Evolutionary conservation across 2,329 filamentous ascomycete species (phyloP).

Genomic region (Fusarium tanahbumbuense): DNA sequence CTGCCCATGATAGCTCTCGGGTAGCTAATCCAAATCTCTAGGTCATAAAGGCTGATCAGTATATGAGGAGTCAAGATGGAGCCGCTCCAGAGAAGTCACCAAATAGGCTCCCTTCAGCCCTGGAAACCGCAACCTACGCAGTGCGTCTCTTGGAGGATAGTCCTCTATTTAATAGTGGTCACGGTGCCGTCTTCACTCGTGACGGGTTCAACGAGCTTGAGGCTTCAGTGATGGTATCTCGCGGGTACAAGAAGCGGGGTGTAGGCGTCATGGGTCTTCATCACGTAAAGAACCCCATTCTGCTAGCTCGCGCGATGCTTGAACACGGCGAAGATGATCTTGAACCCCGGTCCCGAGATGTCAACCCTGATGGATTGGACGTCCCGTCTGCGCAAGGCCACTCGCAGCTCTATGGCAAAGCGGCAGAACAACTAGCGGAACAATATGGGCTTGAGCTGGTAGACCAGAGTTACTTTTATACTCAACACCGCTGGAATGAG

Average conservation of each 20-base stretch:
- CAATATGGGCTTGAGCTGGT: slow-evolving; percentile 78
- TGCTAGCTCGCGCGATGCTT: slow-evolving; percentile 77
- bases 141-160: slow-evolving; percentile 82
- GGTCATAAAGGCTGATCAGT: slow-evolving; percentile 59
- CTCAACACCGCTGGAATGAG: slow-evolving; percentile 81
- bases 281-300: slow-evolving; percentile 82
- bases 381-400: slow-evolving; percentile 74
- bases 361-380: slow-evolving; percentile 46
- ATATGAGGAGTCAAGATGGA: slow-evolving; percentile 53
- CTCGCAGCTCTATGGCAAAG: slow-evolving; percentile 73
- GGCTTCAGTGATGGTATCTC: slow-evolving; percentile 86
- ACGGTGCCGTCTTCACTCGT: slow-evolving; percentile 87
- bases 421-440: slow-evolving; percentile 75
- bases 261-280: slow-evolving; percentile 80
- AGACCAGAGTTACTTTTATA: slow-evolving; percentile 80
- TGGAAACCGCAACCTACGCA: slow-evolving; percentile 80
- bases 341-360: slow-evolving; percentile 48
- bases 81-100: slow-evolving; percentile 17
- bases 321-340: slow-evolving; percentile 73
- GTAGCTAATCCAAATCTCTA: background rate
- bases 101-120: slow-evolving; percentile 63
- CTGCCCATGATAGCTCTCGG: too few relatives aligned
- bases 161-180: slow-evolving; percentile 84
- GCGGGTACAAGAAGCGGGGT: slow-evolving; percentile 77
- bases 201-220: slow-evolving; percentile 88